Evolutionary conservation across 805 yeast species (phyloP).

Genomic region (Candida berthetii): DNA sequence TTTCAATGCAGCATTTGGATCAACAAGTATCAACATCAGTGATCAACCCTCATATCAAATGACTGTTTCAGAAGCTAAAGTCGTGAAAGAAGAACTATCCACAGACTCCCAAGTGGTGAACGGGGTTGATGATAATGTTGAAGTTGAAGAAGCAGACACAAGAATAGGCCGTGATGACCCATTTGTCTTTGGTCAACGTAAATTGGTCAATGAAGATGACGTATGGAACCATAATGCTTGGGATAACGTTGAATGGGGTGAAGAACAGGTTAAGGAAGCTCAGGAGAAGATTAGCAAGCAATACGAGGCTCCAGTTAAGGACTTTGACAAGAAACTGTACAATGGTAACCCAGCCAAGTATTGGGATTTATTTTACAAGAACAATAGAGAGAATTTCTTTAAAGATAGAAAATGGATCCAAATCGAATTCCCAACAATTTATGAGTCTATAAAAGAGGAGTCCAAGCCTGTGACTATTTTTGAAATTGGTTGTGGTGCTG

Average conservation of each 20-base stretch:
- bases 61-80: not conserved
- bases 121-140: not conserved
- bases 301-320: slow-evolving; percentile 77
- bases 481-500: slow-evolving; percentile 98
- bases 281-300: slow-evolving; percentile 70
- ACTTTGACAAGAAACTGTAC: slow-evolving; percentile 72
- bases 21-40: not conserved
- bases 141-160: slow-evolving; percentile 23
- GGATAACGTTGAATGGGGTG: slow-evolving; percentile 98
- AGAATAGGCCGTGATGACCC: slow-evolving; percentile 84
- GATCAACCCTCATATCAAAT: not conserved
- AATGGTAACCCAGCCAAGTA: slow-evolving; percentile 86
- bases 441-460: slow-evolving; percentile 68
- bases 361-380: slow-evolving; percentile 92
- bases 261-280: slow-evolving; percentile 75
- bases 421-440: slow-evolving; percentile 85
- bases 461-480: slow-evolving; percentile 68
- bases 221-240: slow-evolving; percentile 90
- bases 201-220: slow-evolving; percentile 61
- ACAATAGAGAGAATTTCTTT: slow-evolving; percentile 89
- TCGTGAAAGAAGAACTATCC: not conserved
- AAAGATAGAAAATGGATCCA: slow-evolving; percentile 96
- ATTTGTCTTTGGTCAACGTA: slow-evolving; percentile 87
- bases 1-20: not conserved
- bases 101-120: not conserved